Evolutionary conservation across 2,329 filamentous ascomycete genomes (phyloP), one percentile per base, ranked within the genome.

Genomic region (Fusarium sp.): DNA sequence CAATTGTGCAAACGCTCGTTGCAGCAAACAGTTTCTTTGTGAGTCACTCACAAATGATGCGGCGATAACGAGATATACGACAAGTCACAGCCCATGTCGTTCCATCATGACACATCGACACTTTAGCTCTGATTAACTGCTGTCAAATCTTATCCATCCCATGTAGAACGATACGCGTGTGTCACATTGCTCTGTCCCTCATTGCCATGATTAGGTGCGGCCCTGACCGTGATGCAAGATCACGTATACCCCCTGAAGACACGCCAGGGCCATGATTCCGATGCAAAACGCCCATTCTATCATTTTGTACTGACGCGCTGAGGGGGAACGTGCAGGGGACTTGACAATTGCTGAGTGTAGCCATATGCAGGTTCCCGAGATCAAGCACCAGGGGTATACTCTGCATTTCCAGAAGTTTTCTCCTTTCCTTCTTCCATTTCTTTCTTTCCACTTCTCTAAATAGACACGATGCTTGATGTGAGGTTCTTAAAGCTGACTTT

Each of bases 291-390:
- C 5, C 6, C 9, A 40, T 8, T 16, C 13, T 25, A 3, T 15
- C 8, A 42, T 23, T 19, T 9, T 5, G 0, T 3, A 6, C 10
- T 49, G 15, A 9, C 15, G 3, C 28, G 16, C 1, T 13, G 12
- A n/a, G 59, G 3, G 25, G 28, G 28, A 9, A 16, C 21, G 2
- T 28, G 32, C n/a, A 28, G 25, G 28, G 25, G 21, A 23, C 23
- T 23, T 12, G 37, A 49, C 25, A 21, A n/a, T 9, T 52, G 25
- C 44, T 15, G 43, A 46, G 44, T 61, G 40, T 40, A 19, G 42
- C 65, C 19, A 18, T 62, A 37, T 71, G 68, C 61, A 53, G 44
- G 44, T 18, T 62, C 46, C 61, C 61, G 56, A 33, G 35, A 46
- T 49, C 32, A 35, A 42, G 32, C 40, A 54, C 21, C 19, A 35